phyloP scores from a whole-genome alignment of 106 monocot species.

The Dendrobium chrysotoxum region DNA sequence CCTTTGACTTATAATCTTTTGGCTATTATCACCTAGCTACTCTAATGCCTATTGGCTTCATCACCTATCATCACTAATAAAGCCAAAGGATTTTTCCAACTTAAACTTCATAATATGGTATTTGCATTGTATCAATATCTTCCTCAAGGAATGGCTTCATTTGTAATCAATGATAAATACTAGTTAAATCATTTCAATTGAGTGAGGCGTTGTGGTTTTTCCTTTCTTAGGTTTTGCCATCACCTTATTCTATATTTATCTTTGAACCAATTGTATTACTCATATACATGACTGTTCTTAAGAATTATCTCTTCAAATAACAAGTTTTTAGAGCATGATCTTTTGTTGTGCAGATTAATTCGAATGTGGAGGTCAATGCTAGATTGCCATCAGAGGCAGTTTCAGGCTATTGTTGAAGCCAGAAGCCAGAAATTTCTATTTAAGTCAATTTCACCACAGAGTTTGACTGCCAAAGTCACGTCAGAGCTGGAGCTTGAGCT shows the following conservation, averaged over 20 bases:
- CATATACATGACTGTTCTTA: background rate
- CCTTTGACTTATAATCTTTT: too few relatives aligned
- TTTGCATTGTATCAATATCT: too few relatives aligned
- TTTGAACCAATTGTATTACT: background rate
- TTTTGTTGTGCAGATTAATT: slow-evolving; percentile 37
- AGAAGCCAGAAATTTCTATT: slow-evolving; percentile 40
- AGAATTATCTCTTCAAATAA: background rate
- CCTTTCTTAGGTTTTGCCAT: too few relatives aligned
- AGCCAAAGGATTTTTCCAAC: too few relatives aligned
- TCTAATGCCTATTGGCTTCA: too few relatives aligned
- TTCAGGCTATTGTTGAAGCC: slow-evolving; percentile 52
- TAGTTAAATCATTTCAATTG: too few relatives aligned
- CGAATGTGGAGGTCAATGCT: slow-evolving; percentile 76
- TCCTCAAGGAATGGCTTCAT: too few relatives aligned
- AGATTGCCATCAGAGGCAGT: slow-evolving; percentile 77
- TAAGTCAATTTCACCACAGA: slow-evolving; percentile 22
- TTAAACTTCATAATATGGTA: too few relatives aligned
- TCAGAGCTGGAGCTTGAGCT: slow-evolving; percentile 61
- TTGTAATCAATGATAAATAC: too few relatives aligned
- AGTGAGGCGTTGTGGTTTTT: too few relatives aligned
- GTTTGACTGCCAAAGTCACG: slow-evolving; percentile 38
- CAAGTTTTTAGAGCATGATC: background rate
- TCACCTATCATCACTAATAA: too few relatives aligned
- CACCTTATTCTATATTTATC: background rate
- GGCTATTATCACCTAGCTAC: too few relatives aligned